Conservation (phyloP, 768 basidiomycete species). For the Amanita inopinata region DNA sequence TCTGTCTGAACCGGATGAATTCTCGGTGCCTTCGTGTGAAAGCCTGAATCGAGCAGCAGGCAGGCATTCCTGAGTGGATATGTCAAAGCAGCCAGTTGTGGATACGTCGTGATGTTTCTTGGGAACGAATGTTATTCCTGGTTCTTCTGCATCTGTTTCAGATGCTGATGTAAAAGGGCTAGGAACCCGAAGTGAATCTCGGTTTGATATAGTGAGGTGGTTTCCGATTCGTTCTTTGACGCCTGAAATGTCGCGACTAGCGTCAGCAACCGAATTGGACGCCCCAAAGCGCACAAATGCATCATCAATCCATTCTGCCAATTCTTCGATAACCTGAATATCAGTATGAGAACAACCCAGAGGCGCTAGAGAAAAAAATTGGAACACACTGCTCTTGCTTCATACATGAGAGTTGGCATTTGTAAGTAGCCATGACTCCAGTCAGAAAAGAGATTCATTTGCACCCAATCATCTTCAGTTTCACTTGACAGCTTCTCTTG, state of each 20-base stretch:
- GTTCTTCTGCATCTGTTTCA: conserved; percentile 6
- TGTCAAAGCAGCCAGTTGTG: conserved; percentile 1
- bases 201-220: neutral
- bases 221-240: neutral
- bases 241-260: neutral
- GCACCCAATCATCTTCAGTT: conserved; percentile 90
- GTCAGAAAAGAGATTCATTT: conserved; percentile 85
- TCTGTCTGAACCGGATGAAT: conserved; percentile 10
- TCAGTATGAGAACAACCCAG: conserved; percentile 7
- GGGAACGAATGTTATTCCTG: conserved; percentile 8
- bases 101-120: conserved; percentile 7
- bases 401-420: conserved; percentile 82
- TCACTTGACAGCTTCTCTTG: conserved; percentile 52
- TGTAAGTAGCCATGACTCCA: conserved; percentile 98
- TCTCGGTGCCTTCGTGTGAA: neutral
- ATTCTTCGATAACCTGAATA: conserved; percentile 32
- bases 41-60: neutral
- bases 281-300: conserved; percentile 36
- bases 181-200: neutral
- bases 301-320: conserved; percentile 87
- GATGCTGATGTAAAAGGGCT: neutral
- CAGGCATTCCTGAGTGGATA: neutral
- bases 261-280: neutral
- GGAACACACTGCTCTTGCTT: conserved; percentile 53
- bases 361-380: conserved; percentile 1